A percentile compares a stretch with the other conserved stretches of the same genome.
phyloP scores from a whole-genome alignment of 805 yeast genomes.

The Jamesozyma spencerorum region DNA sequence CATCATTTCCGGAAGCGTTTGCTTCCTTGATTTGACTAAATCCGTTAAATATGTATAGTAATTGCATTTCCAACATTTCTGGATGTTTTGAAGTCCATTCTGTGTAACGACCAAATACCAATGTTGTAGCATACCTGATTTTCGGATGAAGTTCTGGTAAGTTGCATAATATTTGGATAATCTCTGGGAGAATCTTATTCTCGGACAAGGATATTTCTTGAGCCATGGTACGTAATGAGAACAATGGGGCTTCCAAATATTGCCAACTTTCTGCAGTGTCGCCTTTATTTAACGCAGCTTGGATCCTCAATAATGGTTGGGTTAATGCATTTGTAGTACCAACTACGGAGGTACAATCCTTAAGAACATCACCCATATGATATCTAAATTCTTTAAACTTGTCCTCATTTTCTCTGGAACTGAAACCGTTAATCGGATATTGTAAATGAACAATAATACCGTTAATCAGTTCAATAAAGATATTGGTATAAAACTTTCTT shows the following conservation, averaged over 20 bases:
- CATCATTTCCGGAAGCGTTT: constrained; percentile 16
- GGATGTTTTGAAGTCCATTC: constrained; percentile 91
- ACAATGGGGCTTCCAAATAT: constrained; percentile 78
- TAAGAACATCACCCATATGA: constrained; percentile 95
- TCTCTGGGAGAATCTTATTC: constrained; percentile 58
- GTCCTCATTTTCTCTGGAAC: constrained; percentile 76
- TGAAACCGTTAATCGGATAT: constrained; percentile 60
- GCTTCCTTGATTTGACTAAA: constrained; percentile 33
- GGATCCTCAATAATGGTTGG: constrained; percentile 60
- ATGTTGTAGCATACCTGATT: constrained; percentile 83
- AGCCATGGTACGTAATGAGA: constrained; percentile 89
- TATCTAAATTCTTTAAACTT: constrained; percentile 89
- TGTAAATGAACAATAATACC: constrained; percentile 55
- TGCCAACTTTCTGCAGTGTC: constrained; percentile 51
- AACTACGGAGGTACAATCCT: constrained; percentile 86
- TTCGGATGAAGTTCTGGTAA: constrained; percentile 72
- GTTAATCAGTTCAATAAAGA: constrained; percentile 21
- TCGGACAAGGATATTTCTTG: constrained; percentile 70
- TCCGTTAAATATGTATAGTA: constrained; percentile 75
- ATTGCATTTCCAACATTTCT: constrained; percentile 67
- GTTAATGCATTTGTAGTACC: constrained; percentile 64
- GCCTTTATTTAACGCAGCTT: constrained; percentile 27
- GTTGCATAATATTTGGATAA: constrained; percentile 43
- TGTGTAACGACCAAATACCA: constrained; percentile 91
- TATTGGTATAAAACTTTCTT: constrained; percentile 16